Conservation (phyloP, 2,329 filamentous ascomycete genomes). For the Verticillium nubilum region DNA sequence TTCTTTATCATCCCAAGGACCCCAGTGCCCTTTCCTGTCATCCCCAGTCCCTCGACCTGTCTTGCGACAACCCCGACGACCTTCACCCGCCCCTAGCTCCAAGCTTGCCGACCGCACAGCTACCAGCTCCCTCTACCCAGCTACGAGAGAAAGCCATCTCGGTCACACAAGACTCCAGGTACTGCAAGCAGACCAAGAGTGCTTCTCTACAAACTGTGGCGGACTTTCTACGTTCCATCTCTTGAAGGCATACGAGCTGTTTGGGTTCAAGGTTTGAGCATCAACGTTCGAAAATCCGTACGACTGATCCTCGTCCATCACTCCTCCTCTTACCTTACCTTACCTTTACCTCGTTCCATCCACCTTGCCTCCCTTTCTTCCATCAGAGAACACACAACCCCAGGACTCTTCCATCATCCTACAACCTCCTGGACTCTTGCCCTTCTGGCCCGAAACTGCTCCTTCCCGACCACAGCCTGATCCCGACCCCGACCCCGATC, state of each 20-base stretch:
- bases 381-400: neutral
- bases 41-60: neutral
- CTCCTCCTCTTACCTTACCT: constrained; percentile 13
- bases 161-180: neutral
- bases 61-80: neutral
- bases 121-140: neutral
- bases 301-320: constrained; percentile 12
- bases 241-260: neutral
- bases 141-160: neutral
- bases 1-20: neutral
- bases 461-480: constrained; percentile 1
- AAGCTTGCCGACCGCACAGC: neutral
- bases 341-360: constrained; percentile 11
- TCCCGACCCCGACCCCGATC: constrained; percentile 4
- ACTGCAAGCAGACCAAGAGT: neutral
- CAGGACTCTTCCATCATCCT: constrained; percentile 6
- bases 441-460: constrained; percentile 6
- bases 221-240: neutral
- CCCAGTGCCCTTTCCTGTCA: neutral
- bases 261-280: constrained; percentile 30
- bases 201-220: neutral
- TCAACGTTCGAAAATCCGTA: constrained; percentile 24
- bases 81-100: too few relatives aligned
- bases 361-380: constrained; percentile 8
- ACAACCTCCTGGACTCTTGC: constrained; percentile 5